Percentiles rank a stretch among this genome's conserved stretches.
Evolutionary conservation across 1,284 basidiomycete genomes (phyloP).

Genomic region (Pseudozyma hubeiensis): DNA sequence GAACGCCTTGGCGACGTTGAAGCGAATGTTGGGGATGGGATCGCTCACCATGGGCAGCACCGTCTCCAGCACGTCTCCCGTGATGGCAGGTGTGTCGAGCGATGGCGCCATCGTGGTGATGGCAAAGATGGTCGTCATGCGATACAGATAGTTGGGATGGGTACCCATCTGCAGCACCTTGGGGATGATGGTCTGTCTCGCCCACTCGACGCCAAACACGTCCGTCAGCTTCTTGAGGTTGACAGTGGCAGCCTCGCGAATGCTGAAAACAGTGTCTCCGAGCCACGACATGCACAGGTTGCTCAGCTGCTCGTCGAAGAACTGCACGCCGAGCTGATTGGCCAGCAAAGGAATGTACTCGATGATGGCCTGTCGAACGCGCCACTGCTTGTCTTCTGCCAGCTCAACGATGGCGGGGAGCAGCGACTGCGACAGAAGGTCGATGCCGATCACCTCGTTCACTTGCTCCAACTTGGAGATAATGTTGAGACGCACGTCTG

Average conservation of each 20-base stretch:
- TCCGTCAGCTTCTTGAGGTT: conserved; percentile 98
- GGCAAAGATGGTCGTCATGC: conserved; percentile 99
- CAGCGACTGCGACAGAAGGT: conserved; percentile 92
- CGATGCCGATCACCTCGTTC: conserved; percentile 96
- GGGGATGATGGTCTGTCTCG: conserved; percentile 90
- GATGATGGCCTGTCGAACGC: conserved; percentile 99
- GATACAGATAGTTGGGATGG: conserved; percentile 96
- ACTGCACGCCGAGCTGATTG: conserved; percentile 93
- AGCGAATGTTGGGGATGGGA: conserved; percentile 98
- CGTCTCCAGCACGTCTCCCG: conserved; percentile 85
- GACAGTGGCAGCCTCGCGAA: conserved; percentile 95
- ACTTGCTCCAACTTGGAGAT: conserved; percentile 99
- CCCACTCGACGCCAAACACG: conserved; percentile 99
- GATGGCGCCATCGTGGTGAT: conserved; percentile 96
- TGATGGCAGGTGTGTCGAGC: conserved; percentile 86
- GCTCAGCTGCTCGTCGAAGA: conserved; percentile 97
- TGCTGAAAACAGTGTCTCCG: conserved; percentile 97
- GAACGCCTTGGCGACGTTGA: conserved; percentile 92
- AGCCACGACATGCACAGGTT: conserved; percentile 99
- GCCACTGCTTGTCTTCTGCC: conserved; percentile 99
- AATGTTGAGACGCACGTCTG: conserved; percentile 96
- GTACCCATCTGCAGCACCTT: conserved; percentile 98
- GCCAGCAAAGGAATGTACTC: conserved; percentile 97
- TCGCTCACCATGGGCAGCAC: conserved; percentile 87
- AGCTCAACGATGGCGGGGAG: conserved; percentile 97